Evolutionary conservation across 495 filamentous ascomycete genomes (phyloP).

Genomic region (Aspergillus nanangensis): DNA sequence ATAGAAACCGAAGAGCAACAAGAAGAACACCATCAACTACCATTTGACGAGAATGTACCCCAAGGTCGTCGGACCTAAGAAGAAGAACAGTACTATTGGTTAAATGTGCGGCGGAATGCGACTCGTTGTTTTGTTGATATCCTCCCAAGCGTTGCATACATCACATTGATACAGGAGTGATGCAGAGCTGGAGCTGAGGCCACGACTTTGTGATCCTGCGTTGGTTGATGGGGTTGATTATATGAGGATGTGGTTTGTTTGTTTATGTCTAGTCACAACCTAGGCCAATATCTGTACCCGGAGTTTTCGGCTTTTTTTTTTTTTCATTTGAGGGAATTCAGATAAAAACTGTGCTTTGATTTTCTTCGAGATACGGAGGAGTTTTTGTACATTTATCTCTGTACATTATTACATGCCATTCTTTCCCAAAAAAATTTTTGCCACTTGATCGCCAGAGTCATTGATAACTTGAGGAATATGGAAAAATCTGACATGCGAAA

Average conservation of each 20-base stretch:
- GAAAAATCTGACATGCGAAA: no score
- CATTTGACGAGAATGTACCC: conserved; percentile 84
- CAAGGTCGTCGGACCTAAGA: conserved; percentile 66
- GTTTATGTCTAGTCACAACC: not conserved
- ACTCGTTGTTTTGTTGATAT: conserved; percentile 1
- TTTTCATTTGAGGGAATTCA: not conserved
- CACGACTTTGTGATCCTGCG: no score
- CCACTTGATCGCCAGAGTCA: not conserved
- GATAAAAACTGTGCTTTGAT: conserved; percentile 1
- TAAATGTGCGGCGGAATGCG: not conserved
- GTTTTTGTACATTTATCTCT: conserved; percentile 1
- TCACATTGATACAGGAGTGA: no score
- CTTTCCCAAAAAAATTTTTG: not conserved
- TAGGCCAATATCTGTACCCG: conserved; percentile 2
- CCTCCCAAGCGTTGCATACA: conserved; percentile 1
- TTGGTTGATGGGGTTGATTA: not conserved
- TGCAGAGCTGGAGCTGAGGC: no score
- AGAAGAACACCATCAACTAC: conserved; percentile 91
- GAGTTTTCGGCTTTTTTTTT: conserved; percentile 6
- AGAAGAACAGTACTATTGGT: conserved; percentile 48
- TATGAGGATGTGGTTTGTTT: not conserved
- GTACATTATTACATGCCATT: conserved; percentile 6
- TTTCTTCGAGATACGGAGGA: not conserved
- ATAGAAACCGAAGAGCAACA: conserved; percentile 59
- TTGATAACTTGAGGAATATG: not conserved